Evolutionary conservation across 2,329 filamentous ascomycete genomes (phyloP).

Genomic region (Colletotrichum scovillei): DNA sequence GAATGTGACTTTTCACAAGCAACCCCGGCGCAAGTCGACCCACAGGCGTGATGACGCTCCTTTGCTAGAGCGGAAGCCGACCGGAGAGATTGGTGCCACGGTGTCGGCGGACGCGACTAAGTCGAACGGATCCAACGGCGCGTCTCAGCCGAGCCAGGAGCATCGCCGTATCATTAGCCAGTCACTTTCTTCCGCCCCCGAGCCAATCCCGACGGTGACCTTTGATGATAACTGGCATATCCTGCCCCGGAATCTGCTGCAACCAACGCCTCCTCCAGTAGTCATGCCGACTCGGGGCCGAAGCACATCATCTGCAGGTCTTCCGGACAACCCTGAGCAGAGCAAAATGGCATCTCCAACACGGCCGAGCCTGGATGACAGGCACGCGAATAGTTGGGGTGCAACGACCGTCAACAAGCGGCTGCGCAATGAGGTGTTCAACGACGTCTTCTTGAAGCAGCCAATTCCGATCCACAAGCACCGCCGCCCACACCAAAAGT

Average conservation of each 20-base stretch:
- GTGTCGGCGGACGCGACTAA: slow-evolving; percentile 15
- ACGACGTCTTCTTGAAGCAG: slow-evolving; percentile 89
- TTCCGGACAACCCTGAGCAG: slow-evolving; percentile 29
- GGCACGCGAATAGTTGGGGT: slow-evolving; percentile 80
- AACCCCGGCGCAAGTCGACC: slow-evolving; percentile 72
- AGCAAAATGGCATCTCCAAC: slow-evolving; percentile 21
- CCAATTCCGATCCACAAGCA: slow-evolving; percentile 85
- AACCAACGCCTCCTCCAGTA: slow-evolving; percentile 59
- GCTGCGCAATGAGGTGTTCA: slow-evolving; percentile 89
- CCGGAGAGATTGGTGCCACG: slow-evolving; percentile 14
- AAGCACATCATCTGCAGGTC: slow-evolving; percentile 48
- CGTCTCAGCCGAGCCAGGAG: slow-evolving; percentile 33
- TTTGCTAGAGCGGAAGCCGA: slow-evolving; percentile 38
- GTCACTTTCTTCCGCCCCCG: slow-evolving; percentile 74
- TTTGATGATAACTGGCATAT: slow-evolving; percentile 96
- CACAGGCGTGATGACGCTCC: slow-evolving; percentile 61
- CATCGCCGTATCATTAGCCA: slow-evolving; percentile 71
- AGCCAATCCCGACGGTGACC: slow-evolving; percentile 87
- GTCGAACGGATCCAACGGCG: slow-evolving; percentile 1
- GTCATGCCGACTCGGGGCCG: slow-evolving; percentile 45
- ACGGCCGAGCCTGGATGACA: slow-evolving; percentile 62
- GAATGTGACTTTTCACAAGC: slow-evolving; percentile 94
- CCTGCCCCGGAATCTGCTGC: slow-evolving; percentile 85
- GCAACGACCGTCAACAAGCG: slow-evolving; percentile 91
- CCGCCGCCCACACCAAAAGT: slow-evolving; percentile 75